These are phyloP conservation scores for Chalciporus chontae DNA, from an alignment of 768 basidiomycete species.

Conservation along the genomic window DNA sequence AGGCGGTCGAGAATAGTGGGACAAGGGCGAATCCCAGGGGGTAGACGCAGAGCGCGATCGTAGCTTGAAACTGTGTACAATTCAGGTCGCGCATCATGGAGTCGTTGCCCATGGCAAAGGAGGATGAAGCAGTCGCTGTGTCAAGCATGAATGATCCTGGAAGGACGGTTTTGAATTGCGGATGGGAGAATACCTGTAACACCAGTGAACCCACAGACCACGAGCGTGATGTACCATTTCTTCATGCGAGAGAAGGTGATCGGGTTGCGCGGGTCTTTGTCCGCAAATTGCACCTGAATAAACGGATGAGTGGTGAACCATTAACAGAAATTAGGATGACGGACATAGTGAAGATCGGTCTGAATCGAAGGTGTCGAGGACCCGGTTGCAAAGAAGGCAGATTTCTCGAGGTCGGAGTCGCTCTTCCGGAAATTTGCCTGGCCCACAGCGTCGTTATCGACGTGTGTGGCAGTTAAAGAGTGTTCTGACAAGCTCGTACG, in stretches of 20 bases:
- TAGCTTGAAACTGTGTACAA: constrained; percentile 43
- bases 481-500: constrained; percentile 11
- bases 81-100: constrained; percentile 50
- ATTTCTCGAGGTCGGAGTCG: constrained; percentile 11
- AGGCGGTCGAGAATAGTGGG: constrained; percentile 60
- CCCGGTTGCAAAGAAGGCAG: neutral
- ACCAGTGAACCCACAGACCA: constrained; percentile 30
- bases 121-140: constrained; percentile 46
- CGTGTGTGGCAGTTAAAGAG: constrained; percentile 12
- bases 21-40: constrained; percentile 59
- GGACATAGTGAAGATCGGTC: constrained; percentile 9
- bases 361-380: constrained; percentile 7
- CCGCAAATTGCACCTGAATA: constrained; percentile 35
- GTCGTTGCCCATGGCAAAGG: constrained; percentile 51
- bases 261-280: constrained; percentile 38
- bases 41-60: constrained; percentile 49
- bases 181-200: constrained; percentile 19
- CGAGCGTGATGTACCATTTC: constrained; percentile 40
- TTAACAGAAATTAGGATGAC: neutral
- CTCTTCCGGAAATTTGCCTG: neutral
- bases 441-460: constrained; percentile 6
- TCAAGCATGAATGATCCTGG: neutral
- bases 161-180: neutral
- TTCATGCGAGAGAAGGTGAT: constrained; percentile 31
- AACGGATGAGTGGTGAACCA: neutral